Conservation (phyloP, 345 rosid species). For the Eucalyptus leucophloia region DNA sequence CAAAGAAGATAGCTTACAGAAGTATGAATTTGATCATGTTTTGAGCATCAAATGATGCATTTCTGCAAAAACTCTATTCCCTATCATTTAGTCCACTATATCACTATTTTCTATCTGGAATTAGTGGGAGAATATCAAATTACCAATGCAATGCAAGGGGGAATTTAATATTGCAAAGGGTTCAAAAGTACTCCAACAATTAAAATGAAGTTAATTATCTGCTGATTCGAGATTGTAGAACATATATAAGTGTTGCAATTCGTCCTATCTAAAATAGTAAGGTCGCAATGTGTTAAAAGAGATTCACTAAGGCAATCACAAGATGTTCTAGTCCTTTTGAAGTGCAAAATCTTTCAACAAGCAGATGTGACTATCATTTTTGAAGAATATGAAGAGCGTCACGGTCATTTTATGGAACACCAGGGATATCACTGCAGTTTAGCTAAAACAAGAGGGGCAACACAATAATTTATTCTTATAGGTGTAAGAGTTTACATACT, state of each 20-base stretch:
- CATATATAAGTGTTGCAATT: neutral
- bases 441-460: neutral
- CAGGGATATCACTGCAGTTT: neutral
- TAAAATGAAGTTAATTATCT: neutral
- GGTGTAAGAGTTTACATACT: neutral
- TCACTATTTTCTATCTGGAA: neutral
- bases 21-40: neutral
- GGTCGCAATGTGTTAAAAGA: neutral
- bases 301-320: neutral
- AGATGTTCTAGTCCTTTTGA: neutral
- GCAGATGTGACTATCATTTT: neutral
- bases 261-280: neutral
- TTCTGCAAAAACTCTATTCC: neutral
- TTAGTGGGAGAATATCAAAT: neutral
- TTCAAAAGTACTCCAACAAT: neutral
- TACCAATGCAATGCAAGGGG: neutral
- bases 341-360: neutral
- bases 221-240: neutral
- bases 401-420: neutral
- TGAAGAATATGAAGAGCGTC: neutral
- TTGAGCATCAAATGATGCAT: neutral
- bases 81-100: neutral
- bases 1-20: neutral
- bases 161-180: neutral
- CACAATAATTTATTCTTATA: neutral